A percentile compares a stretch with the other conserved stretches of the same genome.
Conservation (phyloP, 2,329 filamentous ascomycete genomes). For the Fusarium napiforme region DNA sequence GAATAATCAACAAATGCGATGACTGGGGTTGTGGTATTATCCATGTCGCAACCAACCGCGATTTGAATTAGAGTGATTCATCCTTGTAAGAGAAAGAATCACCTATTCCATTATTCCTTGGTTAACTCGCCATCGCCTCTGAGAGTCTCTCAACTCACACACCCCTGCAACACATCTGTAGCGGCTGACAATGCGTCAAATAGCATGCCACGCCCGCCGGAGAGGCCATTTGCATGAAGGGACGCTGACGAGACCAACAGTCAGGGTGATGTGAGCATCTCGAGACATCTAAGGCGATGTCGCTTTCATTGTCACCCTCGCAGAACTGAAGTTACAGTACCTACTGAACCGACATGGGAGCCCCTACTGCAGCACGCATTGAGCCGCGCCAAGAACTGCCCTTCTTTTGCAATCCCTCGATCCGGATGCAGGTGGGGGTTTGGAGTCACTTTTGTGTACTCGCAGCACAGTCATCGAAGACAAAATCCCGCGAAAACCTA, state of each 20-base stretch:
- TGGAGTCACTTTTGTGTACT: conserved; percentile 8
- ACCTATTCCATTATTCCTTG: not conserved
- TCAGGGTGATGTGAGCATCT: conserved; percentile 35
- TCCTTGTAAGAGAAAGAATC: conserved; percentile 7
- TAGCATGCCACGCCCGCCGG: conserved; percentile 13
- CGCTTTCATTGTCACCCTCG: not conserved
- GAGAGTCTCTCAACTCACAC: conserved; percentile 2
- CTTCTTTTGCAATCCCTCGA: conserved; percentile 27
- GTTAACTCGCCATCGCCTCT: conserved; percentile 1
- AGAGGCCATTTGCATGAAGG: conserved; percentile 19
- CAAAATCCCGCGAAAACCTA: conserved; percentile 5
- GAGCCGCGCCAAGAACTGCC: conserved; percentile 35
- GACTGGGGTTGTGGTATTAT: conserved; percentile 13
- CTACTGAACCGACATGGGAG: conserved; percentile 5
- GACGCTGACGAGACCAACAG: conserved; percentile 32
- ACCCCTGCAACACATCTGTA: conserved; percentile 30
- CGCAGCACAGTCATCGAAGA: conserved; percentile 1
- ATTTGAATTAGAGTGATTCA: conserved; percentile 8
- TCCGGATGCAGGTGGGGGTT: conserved; percentile 37
- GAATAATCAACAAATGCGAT: conserved; percentile 13
- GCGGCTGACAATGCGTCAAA: conserved; percentile 37
- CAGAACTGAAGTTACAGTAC: not conserved
- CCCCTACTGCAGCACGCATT: conserved; percentile 14
- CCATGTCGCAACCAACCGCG: conserved; percentile 2
- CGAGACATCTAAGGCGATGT: not conserved